These are phyloP conservation scores for Rehmannia glutinosa DNA, from an alignment of 257 asterid species.

Conservation along the genomic window DNA sequence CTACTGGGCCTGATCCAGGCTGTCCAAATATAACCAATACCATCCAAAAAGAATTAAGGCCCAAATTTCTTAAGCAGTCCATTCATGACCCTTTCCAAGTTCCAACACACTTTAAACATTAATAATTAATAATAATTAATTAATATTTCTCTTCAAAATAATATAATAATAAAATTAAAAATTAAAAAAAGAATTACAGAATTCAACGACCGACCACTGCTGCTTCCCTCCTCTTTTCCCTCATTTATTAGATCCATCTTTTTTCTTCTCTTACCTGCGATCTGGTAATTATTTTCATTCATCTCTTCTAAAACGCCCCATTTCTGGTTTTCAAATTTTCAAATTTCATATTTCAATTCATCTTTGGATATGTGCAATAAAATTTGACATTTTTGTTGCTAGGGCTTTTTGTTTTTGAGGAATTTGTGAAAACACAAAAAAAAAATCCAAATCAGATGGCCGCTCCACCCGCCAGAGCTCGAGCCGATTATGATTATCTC, in stretches of 20 bases:
- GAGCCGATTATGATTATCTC: constrained; percentile 63
- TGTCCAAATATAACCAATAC: neutral
- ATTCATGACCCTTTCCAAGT: neutral
- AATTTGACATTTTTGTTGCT: constrained; percentile 4
- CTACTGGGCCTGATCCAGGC: constrained; percentile 11
- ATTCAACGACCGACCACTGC: constrained; percentile 41
- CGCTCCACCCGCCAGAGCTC: constrained; percentile 69
- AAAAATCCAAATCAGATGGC: constrained; percentile 37
- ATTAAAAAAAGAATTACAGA: neutral
- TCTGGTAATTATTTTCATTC: constrained; percentile 36
- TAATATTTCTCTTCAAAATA: no score
- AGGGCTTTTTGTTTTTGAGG: constrained; percentile 39
- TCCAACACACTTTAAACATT: neutral
- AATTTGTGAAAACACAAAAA: neutral
- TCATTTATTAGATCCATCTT: constrained; percentile 41
- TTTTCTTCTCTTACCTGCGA: constrained; percentile 31
- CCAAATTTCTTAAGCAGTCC: neutral
- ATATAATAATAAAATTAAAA: neutral
- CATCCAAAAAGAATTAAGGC: neutral
- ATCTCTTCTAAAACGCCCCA: neutral
- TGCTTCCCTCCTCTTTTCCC: constrained; percentile 47
- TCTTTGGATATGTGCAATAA: neutral
- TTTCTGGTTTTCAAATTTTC: neutral
- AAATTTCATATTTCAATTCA: neutral
- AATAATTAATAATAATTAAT: neutral